Evolutionary conservation across 2,329 filamentous ascomycete species (phyloP), one percentile per base, ranked within the genome.

Genomic region (Colletotrichum sp.): DNA sequence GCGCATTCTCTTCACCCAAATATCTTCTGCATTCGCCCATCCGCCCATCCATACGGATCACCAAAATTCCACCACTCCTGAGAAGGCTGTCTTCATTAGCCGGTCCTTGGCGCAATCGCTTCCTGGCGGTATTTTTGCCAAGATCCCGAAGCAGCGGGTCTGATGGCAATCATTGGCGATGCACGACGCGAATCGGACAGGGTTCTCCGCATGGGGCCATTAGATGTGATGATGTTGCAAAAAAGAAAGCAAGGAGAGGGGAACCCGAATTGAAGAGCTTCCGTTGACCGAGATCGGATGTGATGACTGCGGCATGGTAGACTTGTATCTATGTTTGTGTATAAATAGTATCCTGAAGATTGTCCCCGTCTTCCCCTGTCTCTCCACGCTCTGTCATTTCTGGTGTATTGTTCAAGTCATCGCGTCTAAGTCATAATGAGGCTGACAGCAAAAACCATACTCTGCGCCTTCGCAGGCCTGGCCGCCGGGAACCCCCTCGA

Each of bases 401-500:
- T 58, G 16, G 55, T 5, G 7, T 14, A 9, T 1, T 12, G 0
- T 9, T 10, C 16, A 10, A 26, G 21, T 28, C 21, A 9, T 1
- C 28, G 5, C 1, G n/a, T 32, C 2, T 24, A 26, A 21, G 18
- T 3, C 32, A 62, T 5, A 30, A 77, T 77, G 74, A 77, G 48
- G 71, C 16, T 77, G 30, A 72, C 36, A 52, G 24, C 58, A 32
- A 24, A 48, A n/a, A 30, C 69, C n/a, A 18, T 77, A 2, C 10
- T 75, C 26, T 48, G 16, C 64, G 30, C 32, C 18, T 55, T 78
- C 48, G 24, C 59, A 16, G 43, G 77, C 32, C 26, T 74, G 1
- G 62, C 61, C 48, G 36, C 66, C 10, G 76, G 67, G 18, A 74
- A 74, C 55, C 73, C 56, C 4, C 61, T 58, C 3, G 81, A 83